Base-by-base conservation (phyloP, 306 rosid genomes). In the Alnus glutinosa region DNA sequence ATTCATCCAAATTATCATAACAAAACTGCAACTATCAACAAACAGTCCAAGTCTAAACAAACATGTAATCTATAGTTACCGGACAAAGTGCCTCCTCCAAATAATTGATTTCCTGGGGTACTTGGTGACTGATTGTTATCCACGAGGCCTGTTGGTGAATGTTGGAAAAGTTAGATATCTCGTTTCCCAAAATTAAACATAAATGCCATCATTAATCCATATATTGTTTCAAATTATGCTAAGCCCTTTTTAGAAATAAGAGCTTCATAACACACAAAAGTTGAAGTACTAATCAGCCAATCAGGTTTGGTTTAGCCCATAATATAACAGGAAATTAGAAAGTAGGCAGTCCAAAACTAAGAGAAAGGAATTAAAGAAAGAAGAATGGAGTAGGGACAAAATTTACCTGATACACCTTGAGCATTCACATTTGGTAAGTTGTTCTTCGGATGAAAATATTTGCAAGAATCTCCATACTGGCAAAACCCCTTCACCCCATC, bases 401-500 rank as follows among this genome's bases (percentile, higher is more conserved):
- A 3, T 15, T 55, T 80, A 83, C 89, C 87, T 64, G 84, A 58
- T 37, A 61, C 62, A 36, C 55, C 78, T 76, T 70, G 85, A 47
- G 70, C 34, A 73, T 58, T 76, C 36, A 70, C 75, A 79, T 83
- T 73, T 78, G 73, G 82, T 46, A 75, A 55, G 14, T 28, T 59
- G 71, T 78, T 87, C 44, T 80, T 83, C 28, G 91, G 89, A 73
- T 88, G 91, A 68, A 83, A 70, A 57, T 88, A 88, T 19, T 68
- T 85, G 39, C 89, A 88, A 73, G 89, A 83, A 85, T 88, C 91
- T 34, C 91, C 91, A 49, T 80, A 85, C 59, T 73, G 87, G 79
- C 91, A 88, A 70, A 83, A 78, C 0, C 87, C 89, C 89, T 85
- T 61, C 28, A 77, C 9, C 52, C 62, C 36, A 59, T 28, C 15